phyloP scores from a whole-genome alignment of 2,329 filamentous ascomycete genomes.

The Fusarium tanahbumbuense region DNA sequence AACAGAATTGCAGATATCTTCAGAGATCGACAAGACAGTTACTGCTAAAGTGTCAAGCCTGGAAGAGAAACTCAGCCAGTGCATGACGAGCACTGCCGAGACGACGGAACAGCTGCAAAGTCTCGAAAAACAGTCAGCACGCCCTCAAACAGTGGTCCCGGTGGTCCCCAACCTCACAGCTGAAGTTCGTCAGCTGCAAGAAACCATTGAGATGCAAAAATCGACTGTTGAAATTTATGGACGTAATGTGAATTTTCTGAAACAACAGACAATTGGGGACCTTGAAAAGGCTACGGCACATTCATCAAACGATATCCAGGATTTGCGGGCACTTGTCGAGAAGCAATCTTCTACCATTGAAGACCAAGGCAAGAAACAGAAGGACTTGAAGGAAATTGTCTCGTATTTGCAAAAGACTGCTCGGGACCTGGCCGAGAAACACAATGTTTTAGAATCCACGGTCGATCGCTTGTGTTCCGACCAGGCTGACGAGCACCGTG shows the following conservation, averaged over 20 bases:
- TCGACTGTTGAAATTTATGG: conserved; percentile 3
- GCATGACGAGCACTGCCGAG: neutral
- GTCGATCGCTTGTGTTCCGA: neutral
- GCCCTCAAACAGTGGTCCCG: neutral
- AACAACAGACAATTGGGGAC: neutral
- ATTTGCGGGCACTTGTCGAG: neutral
- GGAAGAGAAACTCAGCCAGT: neutral
- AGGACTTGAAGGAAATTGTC: conserved; percentile 1
- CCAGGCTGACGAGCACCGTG: neutral
- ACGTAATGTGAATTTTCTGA: conserved; percentile 8
- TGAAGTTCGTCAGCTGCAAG: neutral
- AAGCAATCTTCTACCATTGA: conserved; percentile 3
- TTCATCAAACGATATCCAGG: neutral
- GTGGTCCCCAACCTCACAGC: neutral
- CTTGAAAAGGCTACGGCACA: conserved; percentile 7
- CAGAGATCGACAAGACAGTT: conserved; percentile 12
- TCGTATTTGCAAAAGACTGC: conserved; percentile 3
- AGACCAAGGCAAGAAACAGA: conserved; percentile 18
- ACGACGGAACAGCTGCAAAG: neutral
- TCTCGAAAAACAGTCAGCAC: neutral
- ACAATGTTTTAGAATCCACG: neutral
- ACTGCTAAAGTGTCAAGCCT: neutral
- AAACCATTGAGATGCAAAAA: neutral
- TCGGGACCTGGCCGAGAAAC: conserved; percentile 5
- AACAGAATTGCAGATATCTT: neutral